Conservation (phyloP, 495 filamentous ascomycete genomes). For the Penicillium cinerascens region DNA sequence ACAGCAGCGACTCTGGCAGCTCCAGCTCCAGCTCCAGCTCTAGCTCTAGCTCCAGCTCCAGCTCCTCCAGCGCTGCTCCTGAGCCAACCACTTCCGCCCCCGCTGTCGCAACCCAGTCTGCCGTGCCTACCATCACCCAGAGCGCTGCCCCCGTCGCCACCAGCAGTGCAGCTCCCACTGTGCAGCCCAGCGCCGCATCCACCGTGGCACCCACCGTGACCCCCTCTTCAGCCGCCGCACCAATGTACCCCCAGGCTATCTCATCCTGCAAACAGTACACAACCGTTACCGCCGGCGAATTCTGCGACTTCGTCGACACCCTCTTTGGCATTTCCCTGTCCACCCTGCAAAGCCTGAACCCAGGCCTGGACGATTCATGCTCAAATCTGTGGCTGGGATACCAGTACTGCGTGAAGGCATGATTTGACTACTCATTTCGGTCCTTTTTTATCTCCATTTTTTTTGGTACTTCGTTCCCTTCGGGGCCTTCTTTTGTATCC, state of each 20-base stretch:
- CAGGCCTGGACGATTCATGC: conserved; percentile 34
- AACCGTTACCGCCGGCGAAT: conserved; percentile 37
- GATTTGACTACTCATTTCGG: background rate
- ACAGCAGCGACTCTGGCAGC: conserved; percentile 10
- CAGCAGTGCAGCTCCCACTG: conserved; percentile 3
- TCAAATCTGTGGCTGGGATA: conserved; percentile 40
- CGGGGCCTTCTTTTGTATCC: background rate
- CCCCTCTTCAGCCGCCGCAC: conserved; percentile 5
- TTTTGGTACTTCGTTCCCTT: conserved; percentile 1
- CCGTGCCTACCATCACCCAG: background rate
- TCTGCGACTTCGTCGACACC: conserved; percentile 37
- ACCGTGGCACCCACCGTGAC: conserved; percentile 12
- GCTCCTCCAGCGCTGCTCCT: background rate
- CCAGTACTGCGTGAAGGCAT: conserved; percentile 35
- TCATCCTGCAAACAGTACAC: conserved; percentile 41
- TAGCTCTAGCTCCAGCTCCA: conserved; percentile 9
- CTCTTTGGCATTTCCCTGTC: conserved; percentile 22
- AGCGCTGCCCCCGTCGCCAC: background rate
- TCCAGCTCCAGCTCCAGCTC: conserved; percentile 5
- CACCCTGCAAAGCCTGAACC: conserved; percentile 38
- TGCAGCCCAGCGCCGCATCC: conserved; percentile 2
- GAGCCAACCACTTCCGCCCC: conserved; percentile 2
- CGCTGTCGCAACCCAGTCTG: conserved; percentile 10
- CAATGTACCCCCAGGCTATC: conserved; percentile 33
- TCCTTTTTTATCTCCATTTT: background rate